Evolutionary conservation across 352 stramenopile genomes (phyloP), one percentile per base, ranked within the genome.

Genomic region (Phytopythium oedochilum): DNA sequence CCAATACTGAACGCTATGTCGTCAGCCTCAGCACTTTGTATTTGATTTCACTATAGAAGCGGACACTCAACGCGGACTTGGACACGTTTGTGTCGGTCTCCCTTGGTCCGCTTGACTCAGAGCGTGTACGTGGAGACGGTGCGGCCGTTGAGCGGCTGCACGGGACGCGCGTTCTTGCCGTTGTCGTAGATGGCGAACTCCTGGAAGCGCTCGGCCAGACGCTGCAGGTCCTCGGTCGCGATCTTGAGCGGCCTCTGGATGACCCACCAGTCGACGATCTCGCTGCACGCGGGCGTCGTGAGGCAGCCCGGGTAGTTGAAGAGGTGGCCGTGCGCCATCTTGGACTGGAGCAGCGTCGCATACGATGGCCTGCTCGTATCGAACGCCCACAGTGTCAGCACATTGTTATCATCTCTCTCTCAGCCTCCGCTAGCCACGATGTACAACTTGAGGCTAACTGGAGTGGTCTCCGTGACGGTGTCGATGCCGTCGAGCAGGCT

Each of bases 241-340:
- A 88, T 72, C 32, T 60, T 70, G 39, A 88, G 57, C 18, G 75
- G 71, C 23, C 60, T 68, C 52, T 79, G 46, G 40, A 88, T 57
- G 22, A 89, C 68, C 74, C 76, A 89, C 79, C 79, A 89, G 55
- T 86, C 67, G 1, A 73, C 79, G 39, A 54, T 75, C 54, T 88
- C 79, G 40, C 61, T 53, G 32, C 79, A 89, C 14, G 39, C 52
- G 0, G 79, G 79, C 2, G 72, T 86, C 20, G 76, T 89, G 17
- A 86, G 64, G 20, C 79, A 88, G n/a, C 79, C 79, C 0, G 72
- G 53, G 70, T 89, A 89, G 66, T 89, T 89, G 61, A 67, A 86
- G 17, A 78, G 43, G 14, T 44, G 59, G 32, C 68, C 35, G 12
- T 15, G 40, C 22, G 43, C 53, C 20, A 56, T 43, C n/a, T 44